Base-by-base conservation (phyloP, 768 basidiomycete species). In the Solioccasus polychromus region DNA sequence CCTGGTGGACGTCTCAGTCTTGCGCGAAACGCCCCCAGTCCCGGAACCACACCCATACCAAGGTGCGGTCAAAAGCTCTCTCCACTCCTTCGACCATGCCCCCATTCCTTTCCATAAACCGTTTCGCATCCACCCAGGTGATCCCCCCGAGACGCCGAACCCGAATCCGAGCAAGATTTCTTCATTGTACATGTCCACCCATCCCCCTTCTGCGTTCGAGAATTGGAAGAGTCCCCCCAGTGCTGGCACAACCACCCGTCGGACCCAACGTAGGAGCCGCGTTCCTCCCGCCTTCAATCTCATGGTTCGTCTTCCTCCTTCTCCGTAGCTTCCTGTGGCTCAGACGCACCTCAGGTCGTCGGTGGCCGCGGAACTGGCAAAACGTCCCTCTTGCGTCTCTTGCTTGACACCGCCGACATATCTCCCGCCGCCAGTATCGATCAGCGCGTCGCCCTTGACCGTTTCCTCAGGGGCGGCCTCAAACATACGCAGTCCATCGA, bases 71-170 rank as follows among this genome's bases (percentile, higher is more conserved):
- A 83, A 79, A 75, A 78, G 75, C 61, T 83, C 82, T 66, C 75
- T 87, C 61, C 72, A 76, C 59, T 72, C 73, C 47, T 55, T 66
- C 67, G 70, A 75, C 62, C 67, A 68, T 45, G 61, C 68, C 63
- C 71, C 83, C 58, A 83, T 85, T 66, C 75, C 82, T 55, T 90
- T 89, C 76, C 87, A 91, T 68, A 87, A 85, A 78, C 88, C 88
- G 37, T 88, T 88, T 75, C 77, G 83, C 48, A 47, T 54, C 42
- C 46, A 57, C 67, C 74, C 74, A 63, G 74, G 69, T 55, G 63
- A 70, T 36, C 63, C 52, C 6, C 34, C 51, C 41, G 64, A 58
- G 37, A 41, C 43, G 6, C 43, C 52, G 19, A 39, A 50, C 25
- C 50, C 42, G 42, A 69, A 74, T 55, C 73, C 72, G 30, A 68